These are phyloP conservation scores for Chlorociboria aeruginascens DNA, from an alignment of 495 filamentous ascomycete species.

Conservation along the genomic window DNA sequence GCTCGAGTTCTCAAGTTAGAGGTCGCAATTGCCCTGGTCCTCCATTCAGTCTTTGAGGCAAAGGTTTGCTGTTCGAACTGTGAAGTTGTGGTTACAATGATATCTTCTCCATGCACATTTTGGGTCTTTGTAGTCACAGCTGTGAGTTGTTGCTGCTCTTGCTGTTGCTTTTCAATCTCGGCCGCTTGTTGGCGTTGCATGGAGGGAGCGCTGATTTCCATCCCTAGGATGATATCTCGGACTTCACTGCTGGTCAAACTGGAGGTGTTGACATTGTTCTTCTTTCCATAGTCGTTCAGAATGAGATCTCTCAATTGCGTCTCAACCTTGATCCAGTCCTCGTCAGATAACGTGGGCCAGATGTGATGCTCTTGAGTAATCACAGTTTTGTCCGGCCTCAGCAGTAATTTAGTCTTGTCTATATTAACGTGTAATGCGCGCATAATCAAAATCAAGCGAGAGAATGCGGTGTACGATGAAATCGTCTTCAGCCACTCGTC, in stretches of 20 bases:
- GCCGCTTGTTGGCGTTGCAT: constrained; percentile 98
- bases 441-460: constrained; percentile 86
- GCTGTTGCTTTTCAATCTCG: constrained; percentile 98
- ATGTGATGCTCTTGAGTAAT: constrained; percentile 99
- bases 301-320: constrained; percentile 92
- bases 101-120: constrained; percentile 95
- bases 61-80: constrained; percentile 96
- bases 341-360: constrained; percentile 89
- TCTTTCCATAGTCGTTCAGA: constrained; percentile 97
- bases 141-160: constrained; percentile 91
- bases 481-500: constrained; percentile 99
- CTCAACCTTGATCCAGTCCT: constrained; percentile 99
- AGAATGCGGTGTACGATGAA: constrained; percentile 98
- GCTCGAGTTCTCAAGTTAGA: constrained; percentile 89
- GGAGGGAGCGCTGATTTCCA: constrained; percentile 97
- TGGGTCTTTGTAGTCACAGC: constrained; percentile 98
- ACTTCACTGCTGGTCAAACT: constrained; percentile 95
- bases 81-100: constrained; percentile 95
- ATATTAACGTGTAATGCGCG: constrained; percentile 95
- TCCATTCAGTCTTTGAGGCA: constrained; percentile 98
- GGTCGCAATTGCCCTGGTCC: constrained; percentile 89
- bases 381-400: constrained; percentile 96
- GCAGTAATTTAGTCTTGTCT: constrained; percentile 94
- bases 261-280: constrained; percentile 98
- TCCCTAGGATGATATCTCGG: constrained; percentile 96